Conservation (phyloP, 768 basidiomycete genomes). For the Trametes cubensis region DNA sequence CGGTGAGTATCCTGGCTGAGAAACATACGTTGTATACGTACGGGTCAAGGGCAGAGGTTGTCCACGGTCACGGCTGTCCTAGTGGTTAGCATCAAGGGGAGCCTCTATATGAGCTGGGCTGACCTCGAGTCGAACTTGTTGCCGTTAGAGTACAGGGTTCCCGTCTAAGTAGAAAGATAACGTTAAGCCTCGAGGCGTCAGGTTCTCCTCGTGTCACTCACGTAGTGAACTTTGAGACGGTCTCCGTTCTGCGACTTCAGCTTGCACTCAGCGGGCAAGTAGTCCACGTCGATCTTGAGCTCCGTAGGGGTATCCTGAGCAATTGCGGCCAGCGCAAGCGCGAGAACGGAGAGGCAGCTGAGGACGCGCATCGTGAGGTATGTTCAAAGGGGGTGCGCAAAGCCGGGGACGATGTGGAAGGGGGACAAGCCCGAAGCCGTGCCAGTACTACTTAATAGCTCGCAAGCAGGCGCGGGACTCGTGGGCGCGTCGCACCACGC, state of each 20-base stretch:
- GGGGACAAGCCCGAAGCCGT: too few relatives aligned
- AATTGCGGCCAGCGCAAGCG: conserved; percentile 50
- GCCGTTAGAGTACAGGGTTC: conserved; percentile 74
- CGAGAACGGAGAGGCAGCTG: conserved; percentile 48
- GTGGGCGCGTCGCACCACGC: conserved; percentile 11
- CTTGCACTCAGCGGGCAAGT: conserved; percentile 58
- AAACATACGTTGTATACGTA: conserved; percentile 38
- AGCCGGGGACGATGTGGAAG: neutral
- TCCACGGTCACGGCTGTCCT: conserved; percentile 66
- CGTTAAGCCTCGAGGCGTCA: neutral
- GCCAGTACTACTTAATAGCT: too few relatives aligned
- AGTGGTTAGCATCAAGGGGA: neutral
- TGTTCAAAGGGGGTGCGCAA: neutral
- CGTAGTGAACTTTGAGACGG: conserved; percentile 75
- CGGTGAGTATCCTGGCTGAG: neutral
- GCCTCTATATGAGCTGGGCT: conserved; percentile 20
- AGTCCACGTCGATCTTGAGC: conserved; percentile 65
- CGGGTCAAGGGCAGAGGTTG: conserved; percentile 78
- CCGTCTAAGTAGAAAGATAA: conserved; percentile 56
- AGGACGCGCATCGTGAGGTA: conserved; percentile 30
- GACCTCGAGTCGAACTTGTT: conserved; percentile 91
- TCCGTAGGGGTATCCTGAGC: conserved; percentile 54
- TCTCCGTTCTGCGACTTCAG: conserved; percentile 63
- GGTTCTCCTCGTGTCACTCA: conserved; percentile 38
- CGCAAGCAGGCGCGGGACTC: neutral